Evolutionary conservation across 2,329 filamentous ascomycete genomes (phyloP).

Genomic region (Phyllosticta paracitricarpa): DNA sequence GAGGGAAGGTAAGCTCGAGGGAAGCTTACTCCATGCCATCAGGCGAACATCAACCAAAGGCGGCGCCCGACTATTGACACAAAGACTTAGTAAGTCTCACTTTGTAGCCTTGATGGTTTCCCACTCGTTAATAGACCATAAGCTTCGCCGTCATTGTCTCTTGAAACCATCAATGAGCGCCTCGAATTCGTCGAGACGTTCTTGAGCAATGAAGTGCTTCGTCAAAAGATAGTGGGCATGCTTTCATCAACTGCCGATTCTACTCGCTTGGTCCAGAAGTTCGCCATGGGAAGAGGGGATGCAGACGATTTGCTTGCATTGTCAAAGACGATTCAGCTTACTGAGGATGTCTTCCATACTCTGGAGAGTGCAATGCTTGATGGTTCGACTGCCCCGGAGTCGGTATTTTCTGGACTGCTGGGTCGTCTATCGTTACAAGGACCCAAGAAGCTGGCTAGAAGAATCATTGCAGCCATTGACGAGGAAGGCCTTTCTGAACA

Average conservation of each 20-base stretch:
- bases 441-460: slow-evolving; percentile 57
- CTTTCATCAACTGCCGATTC: slow-evolving; percentile 74
- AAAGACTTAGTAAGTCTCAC: slow-evolving; percentile 60
- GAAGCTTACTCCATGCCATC: slow-evolving; percentile 83
- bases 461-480: slow-evolving; percentile 73
- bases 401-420: slow-evolving; percentile 32
- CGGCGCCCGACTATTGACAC: slow-evolving; percentile 71
- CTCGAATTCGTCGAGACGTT: slow-evolving; percentile 75
- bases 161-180: slow-evolving; percentile 65
- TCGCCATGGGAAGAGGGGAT: slow-evolving; percentile 83
- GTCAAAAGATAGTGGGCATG: slow-evolving; percentile 58
- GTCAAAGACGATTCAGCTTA: slow-evolving; percentile 69
- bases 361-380: slow-evolving; percentile 27
- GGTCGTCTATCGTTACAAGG: slow-evolving; percentile 55
- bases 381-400: slow-evolving; percentile 17
- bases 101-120: not conserved
- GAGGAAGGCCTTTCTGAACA: slow-evolving; percentile 80
- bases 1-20: slow-evolving; percentile 65
- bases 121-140: slow-evolving; percentile 7
- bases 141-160: slow-evolving; percentile 78
- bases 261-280: slow-evolving; percentile 84
- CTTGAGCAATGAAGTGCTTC: slow-evolving; percentile 54
- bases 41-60: slow-evolving; percentile 85
- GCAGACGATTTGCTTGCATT: slow-evolving; percentile 81
- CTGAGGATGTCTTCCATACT: slow-evolving; percentile 49